Base-by-base conservation (phyloP, 2,329 filamentous ascomycete genomes). In the Aspergillus sp. region DNA sequence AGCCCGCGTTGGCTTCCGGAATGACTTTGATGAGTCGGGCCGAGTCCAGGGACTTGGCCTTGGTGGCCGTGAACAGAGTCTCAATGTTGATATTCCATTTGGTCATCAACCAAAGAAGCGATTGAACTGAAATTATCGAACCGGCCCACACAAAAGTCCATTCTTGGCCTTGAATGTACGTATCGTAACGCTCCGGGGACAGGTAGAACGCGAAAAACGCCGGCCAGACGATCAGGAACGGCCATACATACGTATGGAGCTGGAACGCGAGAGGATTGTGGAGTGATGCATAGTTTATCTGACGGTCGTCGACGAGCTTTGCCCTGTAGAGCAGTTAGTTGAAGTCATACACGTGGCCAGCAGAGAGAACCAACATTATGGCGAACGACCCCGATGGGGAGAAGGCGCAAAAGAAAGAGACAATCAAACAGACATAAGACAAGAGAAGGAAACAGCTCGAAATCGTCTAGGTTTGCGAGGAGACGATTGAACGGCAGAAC, bases 121-220 rank as follows among this genome's bases (percentile, higher is more conserved):
- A 79, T 67, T 98, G 93, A 35, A 82, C 53, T 8, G 88, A 94
- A 58, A 93, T 71, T 55, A 98, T 95, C 46, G 78, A 73, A 51
- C 83, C 89, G 45, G 82, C 75, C 79, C 85, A 98, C 42, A 98
- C 85, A 57, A 94, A 93, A 1, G 93, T 96, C 89, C 91, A 98
- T 70, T 98, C 91, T 48, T 82, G 79, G n/a, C 82, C 88, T 50
- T 82, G 77, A 44, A 98, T 93, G 67, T 96, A 80, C 55, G 80
- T 81, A 45, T 93, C 82, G 62, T 98, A 98, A 45, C 84, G 78
- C 33, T 86, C 80, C 40, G 78, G 71, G 14, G 78, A 82, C 33
- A 93, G 76, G 60, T 94, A 96, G 61, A 88, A 78, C 58, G 83
- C 77, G 44, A 94, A 75, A 63, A 96, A 96, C 50, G 82, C 66